These are phyloP conservation scores for Bipolaris victoriae DNA, from an alignment of 2,329 filamentous ascomycete species.

Conservation along the genomic window DNA sequence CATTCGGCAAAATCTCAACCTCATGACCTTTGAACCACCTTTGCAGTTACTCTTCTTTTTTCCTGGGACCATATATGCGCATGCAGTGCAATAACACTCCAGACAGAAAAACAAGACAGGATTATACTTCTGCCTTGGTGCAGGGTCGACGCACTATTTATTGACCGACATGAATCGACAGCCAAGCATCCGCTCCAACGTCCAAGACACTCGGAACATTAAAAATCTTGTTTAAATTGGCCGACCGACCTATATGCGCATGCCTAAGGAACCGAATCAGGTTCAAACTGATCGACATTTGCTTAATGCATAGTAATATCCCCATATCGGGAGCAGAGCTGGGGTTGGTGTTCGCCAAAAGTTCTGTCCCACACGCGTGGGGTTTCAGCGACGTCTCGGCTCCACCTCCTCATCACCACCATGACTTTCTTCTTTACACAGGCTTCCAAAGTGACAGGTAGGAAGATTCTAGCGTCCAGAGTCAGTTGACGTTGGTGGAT, in stretches of 20 bases:
- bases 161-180: background rate
- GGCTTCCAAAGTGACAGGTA: no score
- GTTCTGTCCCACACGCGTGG: conserved; percentile 20
- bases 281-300: conserved; percentile 14
- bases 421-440: background rate
- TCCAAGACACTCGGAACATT: background rate
- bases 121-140: background rate
- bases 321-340: conserved; percentile 7
- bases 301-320: conserved; percentile 23
- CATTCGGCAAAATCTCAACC: conserved; percentile 4
- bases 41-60: background rate
- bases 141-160: background rate
- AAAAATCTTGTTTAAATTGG: background rate
- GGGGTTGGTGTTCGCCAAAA: conserved; percentile 18
- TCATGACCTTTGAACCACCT: background rate
- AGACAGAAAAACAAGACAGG: no score
- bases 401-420: conserved; percentile 11
- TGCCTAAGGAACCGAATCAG: conserved; percentile 19
- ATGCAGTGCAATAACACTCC: no score
- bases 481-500: no score
- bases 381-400: conserved; percentile 31
- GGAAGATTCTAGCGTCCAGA: no score
- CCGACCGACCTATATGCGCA: conserved; percentile 8
- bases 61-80: no score
- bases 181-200: background rate